phyloP scores from a whole-genome alignment of 179 eudicot genomes.

The Spinacia oleracea region DNA sequence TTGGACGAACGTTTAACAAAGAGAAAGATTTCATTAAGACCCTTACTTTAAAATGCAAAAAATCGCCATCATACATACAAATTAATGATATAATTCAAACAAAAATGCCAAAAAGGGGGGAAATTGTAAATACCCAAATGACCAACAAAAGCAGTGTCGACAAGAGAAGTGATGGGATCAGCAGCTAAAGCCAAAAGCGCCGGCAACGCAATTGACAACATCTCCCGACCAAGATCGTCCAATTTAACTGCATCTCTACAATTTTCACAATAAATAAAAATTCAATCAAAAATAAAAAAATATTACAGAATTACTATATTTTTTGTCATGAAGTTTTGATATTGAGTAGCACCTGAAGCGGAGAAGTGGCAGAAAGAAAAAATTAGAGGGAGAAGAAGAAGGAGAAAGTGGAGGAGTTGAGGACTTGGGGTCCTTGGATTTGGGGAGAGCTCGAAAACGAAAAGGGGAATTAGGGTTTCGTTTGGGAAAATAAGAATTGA shows the following conservation, averaged over 20 bases:
- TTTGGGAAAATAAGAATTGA: constrained; percentile 7
- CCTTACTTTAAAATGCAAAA: not conserved
- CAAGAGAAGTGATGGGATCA: constrained; percentile 80
- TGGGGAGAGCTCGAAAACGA: constrained; percentile 34
- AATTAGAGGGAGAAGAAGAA: constrained; percentile 13
- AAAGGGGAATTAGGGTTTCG: constrained; percentile 32
- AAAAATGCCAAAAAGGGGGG: not conserved
- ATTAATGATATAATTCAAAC: not conserved
- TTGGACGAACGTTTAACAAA: no score
- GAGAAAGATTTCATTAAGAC: not conserved
- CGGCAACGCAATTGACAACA: constrained; percentile 77
- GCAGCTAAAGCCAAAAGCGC: constrained; percentile 88
- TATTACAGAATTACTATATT: not conserved
- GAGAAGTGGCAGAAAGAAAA: constrained; percentile 25
- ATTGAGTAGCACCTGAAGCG: constrained; percentile 38
- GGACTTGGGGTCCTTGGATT: constrained; percentile 26
- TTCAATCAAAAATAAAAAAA: not conserved
- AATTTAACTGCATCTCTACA: constrained; percentile 56
- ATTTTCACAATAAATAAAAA: constrained; percentile 4
- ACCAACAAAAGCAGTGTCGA: constrained; percentile 90
- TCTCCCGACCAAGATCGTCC: constrained; percentile 74
- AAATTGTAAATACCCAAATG: constrained; percentile 57
- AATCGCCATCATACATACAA: not conserved
- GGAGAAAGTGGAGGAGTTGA: constrained; percentile 15
- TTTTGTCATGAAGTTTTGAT: not conserved